Base-by-base conservation (phyloP, 352 stramenopile species). In the Phytophthora podocarpi region DNA sequence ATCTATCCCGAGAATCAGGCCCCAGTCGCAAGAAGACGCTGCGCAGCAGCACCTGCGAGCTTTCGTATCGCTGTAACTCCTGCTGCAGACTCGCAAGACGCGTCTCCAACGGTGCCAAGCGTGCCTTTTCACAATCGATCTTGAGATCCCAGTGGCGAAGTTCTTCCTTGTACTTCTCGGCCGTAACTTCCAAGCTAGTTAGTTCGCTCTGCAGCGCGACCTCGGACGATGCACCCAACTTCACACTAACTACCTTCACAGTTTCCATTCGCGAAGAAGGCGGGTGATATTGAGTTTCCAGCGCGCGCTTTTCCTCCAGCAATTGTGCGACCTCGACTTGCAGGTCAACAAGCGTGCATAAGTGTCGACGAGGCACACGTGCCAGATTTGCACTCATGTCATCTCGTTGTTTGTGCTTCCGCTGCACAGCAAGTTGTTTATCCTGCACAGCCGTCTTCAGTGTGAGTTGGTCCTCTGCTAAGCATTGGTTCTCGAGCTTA, bases 321-420 rank as follows among this genome's bases (percentile, higher is more conserved):
- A 87, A 49, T 6, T 74, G 58, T 0, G 70, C 71, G 27, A 91
- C 80, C 36, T 85, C 75, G 3, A 87, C 54, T 23, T 89, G 77
- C 1, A 88, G 24, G 2, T 89, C 77, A 5, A 81, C 67, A 9
- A 88, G 62, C 11, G 79, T 75, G 32, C 63, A 72, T 28, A 87
- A 47, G 13, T 91, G 73, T 41, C 78, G 70, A 9, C 62, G 52
- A 21, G 79, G 79, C 1, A 88, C 64, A 0, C 68, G 67, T 1
- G 50, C 50, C 13, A 89, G 34, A 12, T 59, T 67, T 2, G 54
- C 50, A 21, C 53, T 42, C 11, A 87, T 64, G 26, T 85, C 53
- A 10, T 86, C 66, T 45, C 66, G 50, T 12, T 69, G 57, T 21
- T 70, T 60, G 24, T 77, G 45, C 28, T 71, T 68, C 11, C 57